Conservation (phyloP, 1,139 yeast genomes). For the Candida neerlandica region DNA sequence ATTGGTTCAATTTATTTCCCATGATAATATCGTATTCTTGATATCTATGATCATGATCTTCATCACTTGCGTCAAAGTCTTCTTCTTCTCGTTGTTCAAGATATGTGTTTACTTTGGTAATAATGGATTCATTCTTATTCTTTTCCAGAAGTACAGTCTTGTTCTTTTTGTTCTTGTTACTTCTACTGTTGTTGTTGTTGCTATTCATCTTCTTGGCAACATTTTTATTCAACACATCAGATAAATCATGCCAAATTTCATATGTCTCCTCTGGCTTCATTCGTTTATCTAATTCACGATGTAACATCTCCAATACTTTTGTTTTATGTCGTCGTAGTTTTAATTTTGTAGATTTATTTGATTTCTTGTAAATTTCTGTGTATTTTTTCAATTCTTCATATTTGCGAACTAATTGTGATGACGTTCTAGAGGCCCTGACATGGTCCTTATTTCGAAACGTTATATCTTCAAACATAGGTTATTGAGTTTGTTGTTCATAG, state of each 20-base stretch:
- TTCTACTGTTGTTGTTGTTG: background rate
- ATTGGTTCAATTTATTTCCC: slow-evolving; percentile 17
- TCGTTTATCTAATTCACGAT: slow-evolving; percentile 17
- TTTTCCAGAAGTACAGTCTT: slow-evolving; percentile 9
- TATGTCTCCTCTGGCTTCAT: slow-evolving; percentile 39
- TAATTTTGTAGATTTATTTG: slow-evolving; percentile 9
- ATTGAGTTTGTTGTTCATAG: slow-evolving; percentile 4
- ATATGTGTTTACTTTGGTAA: slow-evolving; percentile 10
- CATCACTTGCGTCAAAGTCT: slow-evolving; percentile 15
- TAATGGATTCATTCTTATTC: slow-evolving; percentile 4
- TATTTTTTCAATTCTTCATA: slow-evolving; percentile 22
- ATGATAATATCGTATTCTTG: slow-evolving; percentile 13
- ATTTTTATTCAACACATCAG: slow-evolving; percentile 4
- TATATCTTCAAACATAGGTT: slow-evolving; percentile 25
- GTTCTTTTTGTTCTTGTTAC: slow-evolving; percentile 3
- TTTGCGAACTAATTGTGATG: slow-evolving; percentile 19
- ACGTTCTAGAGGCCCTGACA: slow-evolving; percentile 9
- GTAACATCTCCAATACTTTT: slow-evolving; percentile 18
- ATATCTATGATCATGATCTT: slow-evolving; percentile 9
- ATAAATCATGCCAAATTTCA: slow-evolving; percentile 38
- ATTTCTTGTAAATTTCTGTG: slow-evolving; percentile 14
- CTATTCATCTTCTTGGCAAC: background rate
- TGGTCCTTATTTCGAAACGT: slow-evolving; percentile 16
- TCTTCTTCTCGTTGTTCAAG: slow-evolving; percentile 16
- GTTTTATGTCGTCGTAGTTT: slow-evolving; percentile 20